These are phyloP conservation scores for Allantophomopsis lycopodina DNA, from an alignment of 2,329 filamentous ascomycete genomes.

Conservation along the genomic window DNA sequence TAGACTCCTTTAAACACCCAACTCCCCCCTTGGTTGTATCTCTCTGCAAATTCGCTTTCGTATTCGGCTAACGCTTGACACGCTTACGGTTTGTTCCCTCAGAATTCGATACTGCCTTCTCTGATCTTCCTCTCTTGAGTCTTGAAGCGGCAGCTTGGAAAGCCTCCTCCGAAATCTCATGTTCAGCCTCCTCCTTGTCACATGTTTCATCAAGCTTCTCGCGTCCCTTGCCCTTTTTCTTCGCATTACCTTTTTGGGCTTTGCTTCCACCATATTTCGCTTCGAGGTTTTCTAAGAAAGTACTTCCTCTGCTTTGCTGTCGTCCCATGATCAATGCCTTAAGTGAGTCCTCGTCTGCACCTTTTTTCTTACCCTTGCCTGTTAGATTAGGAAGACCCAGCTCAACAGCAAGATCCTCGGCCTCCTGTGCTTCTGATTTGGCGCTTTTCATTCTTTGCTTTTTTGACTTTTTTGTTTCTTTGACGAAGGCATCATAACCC, in stretches of 20 bases:
- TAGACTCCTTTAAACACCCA: no score
- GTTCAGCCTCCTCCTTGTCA: constrained; percentile 4
- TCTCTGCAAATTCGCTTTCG: no score
- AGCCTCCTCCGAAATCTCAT: constrained; percentile 40
- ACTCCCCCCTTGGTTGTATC: no score
- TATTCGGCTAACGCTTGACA: no score
- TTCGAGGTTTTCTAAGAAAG: constrained; percentile 61
- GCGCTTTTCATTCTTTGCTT: constrained; percentile 46
- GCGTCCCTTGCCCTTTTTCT: constrained; percentile 34
- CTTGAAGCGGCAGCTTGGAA: constrained; percentile 42
- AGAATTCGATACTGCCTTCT: no score
- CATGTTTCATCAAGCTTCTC: constrained; percentile 57
- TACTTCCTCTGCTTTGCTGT: constrained; percentile 45
- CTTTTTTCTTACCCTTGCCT: constrained; percentile 33
- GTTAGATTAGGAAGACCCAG: constrained; percentile 61
- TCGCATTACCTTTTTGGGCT: constrained; percentile 25
- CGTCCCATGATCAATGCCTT: constrained; percentile 64
- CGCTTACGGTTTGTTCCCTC: no score
- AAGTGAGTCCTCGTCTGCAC: constrained; percentile 34
- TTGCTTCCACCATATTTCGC: constrained; percentile 52
- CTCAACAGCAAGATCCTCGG: constrained; percentile 62
- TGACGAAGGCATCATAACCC: constrained; percentile 52
- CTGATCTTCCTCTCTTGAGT: constrained; percentile 15
- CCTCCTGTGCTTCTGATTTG: constrained; percentile 55
- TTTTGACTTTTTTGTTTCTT: constrained; percentile 56